phyloP scores from a whole-genome alignment of 2,329 filamentous ascomycete genomes.

The Fusarium goolgardi region DNA sequence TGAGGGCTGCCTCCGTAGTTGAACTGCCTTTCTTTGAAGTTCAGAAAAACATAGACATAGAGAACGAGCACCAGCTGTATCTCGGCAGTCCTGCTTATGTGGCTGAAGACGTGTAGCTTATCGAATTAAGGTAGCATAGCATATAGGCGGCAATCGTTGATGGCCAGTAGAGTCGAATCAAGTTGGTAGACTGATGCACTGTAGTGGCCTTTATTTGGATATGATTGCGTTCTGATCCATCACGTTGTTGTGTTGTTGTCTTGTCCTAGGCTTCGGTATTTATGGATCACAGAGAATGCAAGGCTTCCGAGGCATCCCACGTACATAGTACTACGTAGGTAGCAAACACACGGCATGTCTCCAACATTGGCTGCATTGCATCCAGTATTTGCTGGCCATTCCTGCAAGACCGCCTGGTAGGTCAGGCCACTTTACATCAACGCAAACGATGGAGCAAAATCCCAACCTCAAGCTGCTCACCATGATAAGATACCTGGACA shows the following conservation, averaged over 20 bases:
- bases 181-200: background rate
- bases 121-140: background rate
- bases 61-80: background rate
- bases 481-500: background rate
- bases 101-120: background rate
- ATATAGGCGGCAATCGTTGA: constrained; percentile 3
- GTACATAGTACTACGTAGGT: background rate
- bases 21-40: background rate
- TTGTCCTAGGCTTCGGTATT: constrained; percentile 17
- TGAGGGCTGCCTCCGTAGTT: too few relatives aligned
- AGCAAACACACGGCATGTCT: constrained; percentile 14
- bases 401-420: background rate
- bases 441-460: background rate
- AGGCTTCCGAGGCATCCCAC: constrained; percentile 9
- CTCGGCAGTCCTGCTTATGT: background rate
- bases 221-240: constrained; percentile 26
- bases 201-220: constrained; percentile 31
- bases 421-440: background rate
- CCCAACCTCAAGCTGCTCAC: background rate
- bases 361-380: background rate
- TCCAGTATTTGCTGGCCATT: constrained; percentile 2
- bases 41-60: background rate
- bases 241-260: constrained; percentile 20
- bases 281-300: constrained; percentile 13
- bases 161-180: background rate